A percentile compares a stretch with the other conserved stretches of the same genome.
phyloP scores from a whole-genome alignment of 768 basidiomycete genomes.

The Termitomyces sp. region DNA sequence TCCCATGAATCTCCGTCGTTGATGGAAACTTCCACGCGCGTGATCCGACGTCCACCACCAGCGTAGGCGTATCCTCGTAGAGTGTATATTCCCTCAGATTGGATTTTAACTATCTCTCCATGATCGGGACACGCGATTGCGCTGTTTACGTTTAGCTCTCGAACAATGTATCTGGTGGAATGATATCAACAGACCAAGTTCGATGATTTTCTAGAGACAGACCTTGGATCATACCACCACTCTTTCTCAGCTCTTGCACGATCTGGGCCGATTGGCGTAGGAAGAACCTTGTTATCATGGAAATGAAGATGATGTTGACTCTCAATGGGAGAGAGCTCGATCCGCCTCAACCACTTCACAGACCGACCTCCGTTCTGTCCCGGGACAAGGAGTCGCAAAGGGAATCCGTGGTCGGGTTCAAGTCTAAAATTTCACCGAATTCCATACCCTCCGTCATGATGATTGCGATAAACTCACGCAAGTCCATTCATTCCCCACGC shows the following conservation, averaged over 20 bases:
- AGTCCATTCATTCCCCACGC: conserved; percentile 61
- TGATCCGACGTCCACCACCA: conserved; percentile 56
- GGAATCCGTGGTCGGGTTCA: conserved; percentile 65
- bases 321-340: conserved; percentile 50
- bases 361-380: conserved; percentile 62
- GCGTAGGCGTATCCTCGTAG: conserved; percentile 60
- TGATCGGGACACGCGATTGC: conserved; percentile 57
- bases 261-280: conserved; percentile 49
- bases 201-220: conserved; percentile 21
- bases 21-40: conserved; percentile 55
- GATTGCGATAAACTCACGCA: conserved; percentile 22
- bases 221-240: conserved; percentile 56
- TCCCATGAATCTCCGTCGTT: conserved; percentile 53
- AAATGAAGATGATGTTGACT: conserved; percentile 48
- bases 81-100: conserved; percentile 30
- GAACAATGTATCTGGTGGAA: conserved; percentile 34
- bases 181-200: conserved; percentile 15
- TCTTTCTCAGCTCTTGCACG: conserved; percentile 47
- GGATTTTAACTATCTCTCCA: conserved; percentile 38
- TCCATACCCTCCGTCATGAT: neutral
- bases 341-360: conserved; percentile 59
- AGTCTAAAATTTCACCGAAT: conserved; percentile 21
- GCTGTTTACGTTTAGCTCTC: conserved; percentile 61
- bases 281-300: conserved; percentile 63
- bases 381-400: conserved; percentile 61